Conservation (phyloP, 202 grass and related monocot genomes). For the Zizania palustris region DNA sequence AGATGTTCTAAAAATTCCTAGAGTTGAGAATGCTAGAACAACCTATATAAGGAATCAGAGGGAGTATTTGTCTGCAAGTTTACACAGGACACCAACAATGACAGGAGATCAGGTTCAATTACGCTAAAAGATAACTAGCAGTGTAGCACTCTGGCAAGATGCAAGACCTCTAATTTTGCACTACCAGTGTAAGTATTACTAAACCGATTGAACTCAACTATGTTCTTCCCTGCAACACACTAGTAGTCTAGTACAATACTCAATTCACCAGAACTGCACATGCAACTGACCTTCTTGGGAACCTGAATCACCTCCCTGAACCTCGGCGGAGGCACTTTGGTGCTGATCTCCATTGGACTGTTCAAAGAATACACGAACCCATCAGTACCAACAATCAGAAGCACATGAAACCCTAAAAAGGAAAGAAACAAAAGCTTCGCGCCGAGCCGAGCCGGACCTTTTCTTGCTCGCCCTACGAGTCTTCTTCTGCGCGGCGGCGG, state of each 20-base stretch:
- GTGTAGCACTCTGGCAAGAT: no score
- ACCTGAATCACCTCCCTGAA: slow-evolving; percentile 81
- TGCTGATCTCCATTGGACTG: slow-evolving; percentile 95
- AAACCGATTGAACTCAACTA: not conserved
- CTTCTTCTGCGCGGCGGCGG: slow-evolving; percentile 52
- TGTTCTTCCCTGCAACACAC: not conserved
- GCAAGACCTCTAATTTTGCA: not conserved
- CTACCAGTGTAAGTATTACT: not conserved
- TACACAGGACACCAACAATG: not conserved
- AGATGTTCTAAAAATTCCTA: no score
- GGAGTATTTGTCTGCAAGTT: not conserved
- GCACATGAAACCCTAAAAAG: slow-evolving; percentile 1
- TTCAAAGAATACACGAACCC: not conserved
- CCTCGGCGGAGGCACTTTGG: slow-evolving; percentile 63
- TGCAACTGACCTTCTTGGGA: slow-evolving; percentile 73
- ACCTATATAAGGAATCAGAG: no score
- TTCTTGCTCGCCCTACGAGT: slow-evolving; percentile 75
- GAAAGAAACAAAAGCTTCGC: not conserved
- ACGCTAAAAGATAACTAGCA: not conserved
- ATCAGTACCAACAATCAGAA: slow-evolving; percentile 5
- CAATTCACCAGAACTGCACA: not conserved
- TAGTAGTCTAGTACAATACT: not conserved
- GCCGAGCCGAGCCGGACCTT: slow-evolving; percentile 48
- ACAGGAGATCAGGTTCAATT: not conserved
- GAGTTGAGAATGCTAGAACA: no score